phyloP scores from a whole-genome alignment of 495 filamentous ascomycete species.

The Neurospora africana region DNA sequence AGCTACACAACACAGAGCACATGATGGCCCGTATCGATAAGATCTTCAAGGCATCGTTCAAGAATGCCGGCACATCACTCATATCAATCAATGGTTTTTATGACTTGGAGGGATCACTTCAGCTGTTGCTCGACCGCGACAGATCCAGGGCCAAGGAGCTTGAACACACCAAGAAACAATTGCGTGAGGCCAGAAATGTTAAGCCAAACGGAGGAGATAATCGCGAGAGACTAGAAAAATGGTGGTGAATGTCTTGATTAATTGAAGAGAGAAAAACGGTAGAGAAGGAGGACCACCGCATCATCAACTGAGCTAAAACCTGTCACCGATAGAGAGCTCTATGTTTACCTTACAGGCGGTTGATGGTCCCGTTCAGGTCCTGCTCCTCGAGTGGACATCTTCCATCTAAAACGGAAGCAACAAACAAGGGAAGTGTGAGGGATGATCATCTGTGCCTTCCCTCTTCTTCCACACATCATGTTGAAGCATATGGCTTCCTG shows the following conservation, averaged over 20 bases:
- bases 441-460: neutral
- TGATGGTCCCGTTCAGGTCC: too few relatives aligned
- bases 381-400: too few relatives aligned
- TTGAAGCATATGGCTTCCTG: too few relatives aligned
- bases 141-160: neutral
- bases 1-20: neutral
- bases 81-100: neutral
- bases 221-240: neutral
- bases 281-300: too few relatives aligned
- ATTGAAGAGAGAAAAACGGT: neutral
- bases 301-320: too few relatives aligned
- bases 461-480: neutral
- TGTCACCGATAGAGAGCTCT: too few relatives aligned
- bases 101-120: neutral
- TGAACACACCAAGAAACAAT: neutral
- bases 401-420: neutral
- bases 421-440: neutral
- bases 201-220: neutral
- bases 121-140: neutral
- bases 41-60: neutral
- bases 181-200: neutral
- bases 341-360: too few relatives aligned
- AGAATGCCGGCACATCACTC: neutral
- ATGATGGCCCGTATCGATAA: neutral
- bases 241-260: neutral